phyloP scores from a whole-genome alignment of 225 moss, liverwort and hornwort genomes.

The Sphagnum tenellum region DNA sequence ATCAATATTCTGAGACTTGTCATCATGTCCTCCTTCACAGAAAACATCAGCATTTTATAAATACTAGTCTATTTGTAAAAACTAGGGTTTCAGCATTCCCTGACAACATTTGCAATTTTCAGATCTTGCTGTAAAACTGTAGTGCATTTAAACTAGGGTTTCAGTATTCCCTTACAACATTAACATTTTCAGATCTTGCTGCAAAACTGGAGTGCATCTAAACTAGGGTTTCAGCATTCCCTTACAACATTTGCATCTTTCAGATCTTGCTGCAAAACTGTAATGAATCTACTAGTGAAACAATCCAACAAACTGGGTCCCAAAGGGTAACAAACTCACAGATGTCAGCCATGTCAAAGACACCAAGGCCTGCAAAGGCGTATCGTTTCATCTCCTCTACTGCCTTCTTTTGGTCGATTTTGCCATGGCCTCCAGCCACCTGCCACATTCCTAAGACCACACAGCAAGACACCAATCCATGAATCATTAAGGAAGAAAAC shows the following conservation, averaged over 20 bases:
- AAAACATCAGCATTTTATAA: too few relatives aligned
- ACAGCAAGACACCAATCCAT: neutral
- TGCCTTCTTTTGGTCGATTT: conserved; percentile 35
- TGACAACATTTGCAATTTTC: neutral
- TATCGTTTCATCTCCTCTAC: conserved; percentile 45
- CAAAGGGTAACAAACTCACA: conserved; percentile 20
- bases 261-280: neutral
- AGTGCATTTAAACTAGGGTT: too few relatives aligned
- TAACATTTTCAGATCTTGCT: neutral
- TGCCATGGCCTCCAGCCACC: conserved; percentile 55
- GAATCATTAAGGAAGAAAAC: too few relatives aligned
- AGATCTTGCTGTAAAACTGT: neutral
- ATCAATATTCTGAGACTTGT: too few relatives aligned
- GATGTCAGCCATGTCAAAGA: conserved; percentile 59
- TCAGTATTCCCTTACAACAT: too few relatives aligned
- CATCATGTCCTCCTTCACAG: too few relatives aligned
- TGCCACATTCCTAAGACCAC: conserved; percentile 45
- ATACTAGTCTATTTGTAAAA: too few relatives aligned
- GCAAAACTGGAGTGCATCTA: neutral
- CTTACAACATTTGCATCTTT: neutral
- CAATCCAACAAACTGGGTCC: too few relatives aligned
- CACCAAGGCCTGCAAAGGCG: conserved; percentile 40
- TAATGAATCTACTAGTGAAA: too few relatives aligned
- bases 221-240: too few relatives aligned
- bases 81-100: too few relatives aligned